These are phyloP conservation scores for Fusarium musae DNA, from an alignment of 2,329 filamentous ascomycete genomes.

Conservation along the genomic window DNA sequence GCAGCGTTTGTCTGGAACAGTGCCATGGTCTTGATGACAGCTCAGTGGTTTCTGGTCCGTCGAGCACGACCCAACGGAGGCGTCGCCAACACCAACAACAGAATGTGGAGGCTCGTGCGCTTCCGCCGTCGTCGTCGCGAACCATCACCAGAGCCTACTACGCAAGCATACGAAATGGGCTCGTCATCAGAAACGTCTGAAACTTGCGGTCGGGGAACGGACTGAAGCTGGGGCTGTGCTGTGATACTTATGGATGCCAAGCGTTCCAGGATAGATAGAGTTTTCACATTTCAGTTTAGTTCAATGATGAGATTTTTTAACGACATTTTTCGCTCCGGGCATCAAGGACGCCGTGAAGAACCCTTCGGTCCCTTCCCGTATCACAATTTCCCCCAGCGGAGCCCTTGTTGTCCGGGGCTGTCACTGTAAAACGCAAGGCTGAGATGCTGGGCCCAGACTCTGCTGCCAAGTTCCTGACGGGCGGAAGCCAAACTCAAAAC, in stretches of 20 bases:
- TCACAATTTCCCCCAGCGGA: not conserved
- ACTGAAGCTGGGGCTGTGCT: not conserved
- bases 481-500: not conserved
- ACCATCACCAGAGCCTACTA: not conserved
- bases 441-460: not conserved
- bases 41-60: slow-evolving; percentile 15
- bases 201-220: not conserved
- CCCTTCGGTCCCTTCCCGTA: not conserved
- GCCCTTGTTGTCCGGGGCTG: not conserved
- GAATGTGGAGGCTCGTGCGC: slow-evolving; percentile 12
- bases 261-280: not conserved
- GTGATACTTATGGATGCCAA: not conserved
- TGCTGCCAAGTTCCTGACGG: not conserved
- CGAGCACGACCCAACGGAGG: not conserved
- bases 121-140: not conserved
- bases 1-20: slow-evolving; percentile 20
- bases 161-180: not conserved
- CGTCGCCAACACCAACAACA: not conserved
- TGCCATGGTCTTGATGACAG: slow-evolving; percentile 19
- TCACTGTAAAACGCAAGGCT: not conserved
- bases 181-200: slow-evolving; percentile 1
- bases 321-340: not conserved
- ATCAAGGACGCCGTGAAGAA: not conserved
- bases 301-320: not conserved
- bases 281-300: not conserved